Conservation (phyloP, 1,284 basidiomycete species). For the Omphalotus olearius region DNA sequence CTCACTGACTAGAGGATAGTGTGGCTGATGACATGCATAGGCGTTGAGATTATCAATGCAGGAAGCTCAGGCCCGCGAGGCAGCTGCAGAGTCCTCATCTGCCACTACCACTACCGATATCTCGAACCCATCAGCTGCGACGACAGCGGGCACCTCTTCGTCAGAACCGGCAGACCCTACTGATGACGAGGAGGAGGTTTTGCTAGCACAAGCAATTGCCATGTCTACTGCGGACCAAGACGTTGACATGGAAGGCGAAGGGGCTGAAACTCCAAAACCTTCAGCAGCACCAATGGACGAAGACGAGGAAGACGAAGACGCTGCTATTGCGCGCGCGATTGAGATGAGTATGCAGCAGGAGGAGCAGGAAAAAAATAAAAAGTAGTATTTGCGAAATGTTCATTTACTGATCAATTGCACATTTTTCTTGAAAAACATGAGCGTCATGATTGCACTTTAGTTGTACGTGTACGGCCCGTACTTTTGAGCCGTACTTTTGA, state of each 20-base stretch:
- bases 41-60: slow-evolving; percentile 97
- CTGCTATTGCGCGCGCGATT: slow-evolving; percentile 52
- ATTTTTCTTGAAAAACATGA: too few species aligned
- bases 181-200: slow-evolving; percentile 64
- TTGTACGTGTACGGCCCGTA: too few species aligned
- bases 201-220: slow-evolving; percentile 62
- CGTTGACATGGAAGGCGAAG: slow-evolving; percentile 35
- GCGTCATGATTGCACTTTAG: too few species aligned
- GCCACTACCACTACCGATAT: slow-evolving; percentile 29
- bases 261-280: slow-evolving; percentile 12
- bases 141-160: slow-evolving; percentile 28
- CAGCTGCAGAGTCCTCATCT: slow-evolving; percentile 39
- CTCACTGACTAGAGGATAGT: neutral
- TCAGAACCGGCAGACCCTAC: slow-evolving; percentile 36
- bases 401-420: too few species aligned
- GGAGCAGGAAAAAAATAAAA: slow-evolving; percentile 32
- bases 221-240: slow-evolving; percentile 45
- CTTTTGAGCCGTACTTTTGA: too few species aligned
- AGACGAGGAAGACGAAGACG: slow-evolving; percentile 47
- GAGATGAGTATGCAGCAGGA: slow-evolving; percentile 53
- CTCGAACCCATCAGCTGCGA: slow-evolving; percentile 20
- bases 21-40: slow-evolving; percentile 35
- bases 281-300: slow-evolving; percentile 35
- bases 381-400: too few species aligned
- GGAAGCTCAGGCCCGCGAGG: slow-evolving; percentile 90